Conservation (phyloP, 1,284 basidiomycete genomes). For the Pyrrhoderma noxium region DNA sequence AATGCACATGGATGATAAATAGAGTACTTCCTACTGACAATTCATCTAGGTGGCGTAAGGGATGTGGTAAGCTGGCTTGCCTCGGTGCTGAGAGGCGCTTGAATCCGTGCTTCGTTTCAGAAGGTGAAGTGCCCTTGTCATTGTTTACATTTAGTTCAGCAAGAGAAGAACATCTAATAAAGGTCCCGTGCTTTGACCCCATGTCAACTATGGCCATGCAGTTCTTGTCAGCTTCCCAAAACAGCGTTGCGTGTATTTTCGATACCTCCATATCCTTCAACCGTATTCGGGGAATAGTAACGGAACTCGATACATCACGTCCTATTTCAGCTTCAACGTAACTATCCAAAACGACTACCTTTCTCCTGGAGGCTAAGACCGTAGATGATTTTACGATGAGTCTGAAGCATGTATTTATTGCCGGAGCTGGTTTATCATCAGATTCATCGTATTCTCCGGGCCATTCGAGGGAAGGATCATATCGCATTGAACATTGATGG, state of each 20-base stretch:
- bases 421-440: neutral
- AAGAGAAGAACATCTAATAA: conserved; percentile 28
- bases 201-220: conserved; percentile 73
- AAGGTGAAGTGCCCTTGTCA: neutral
- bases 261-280: conserved; percentile 77
- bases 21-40: conserved; percentile 62
- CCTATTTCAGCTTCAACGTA: conserved; percentile 63
- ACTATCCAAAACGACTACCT: conserved; percentile 53
- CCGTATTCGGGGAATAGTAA: conserved; percentile 52
- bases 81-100: conserved; percentile 54
- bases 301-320: conserved; percentile 48
- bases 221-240: conserved; percentile 50
- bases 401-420: conserved; percentile 35
- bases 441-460: conserved; percentile 29
- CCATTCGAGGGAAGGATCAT: conserved; percentile 53
- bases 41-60: conserved; percentile 53
- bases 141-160: neutral
- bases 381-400: conserved; percentile 47
- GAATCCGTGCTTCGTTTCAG: conserved; percentile 11
- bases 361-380: conserved; percentile 43
- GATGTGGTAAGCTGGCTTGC: conserved; percentile 57
- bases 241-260: conserved; percentile 68
- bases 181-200: conserved; percentile 77
- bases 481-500: conserved; percentile 19
- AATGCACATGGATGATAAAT: conserved; percentile 64